Base-by-base conservation (phyloP, 257 asterid species). In the Orobanche coerulescens region DNA sequence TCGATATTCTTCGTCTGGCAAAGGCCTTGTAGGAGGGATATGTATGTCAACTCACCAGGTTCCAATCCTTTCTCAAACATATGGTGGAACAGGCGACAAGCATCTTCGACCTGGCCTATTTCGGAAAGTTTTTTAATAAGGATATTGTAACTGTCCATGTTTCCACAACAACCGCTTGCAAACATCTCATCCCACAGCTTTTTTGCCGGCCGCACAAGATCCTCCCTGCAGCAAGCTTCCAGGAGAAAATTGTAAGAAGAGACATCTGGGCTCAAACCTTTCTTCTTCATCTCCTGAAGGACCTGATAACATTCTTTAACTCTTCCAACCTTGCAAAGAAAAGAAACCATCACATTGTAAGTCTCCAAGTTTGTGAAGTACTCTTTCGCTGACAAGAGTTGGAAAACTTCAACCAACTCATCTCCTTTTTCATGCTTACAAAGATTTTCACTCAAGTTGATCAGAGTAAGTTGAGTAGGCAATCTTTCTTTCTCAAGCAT, bases 151-250 rank as follows among this genome's bases (percentile, higher is more conserved):
- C 85, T 84, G 71, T 68, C 77, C 70, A 73, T 56, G 71, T 88
- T 79, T 28, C 92, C 95, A 68, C 71, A 62, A 65, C 92, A 88
- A 26, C 93, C 90, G 78, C 81, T 78, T 36, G 87, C 71, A 75
- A 92, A 88, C 98, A 92, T 92, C 78, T 92, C 96, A 61, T 92
- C 96, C 95, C 96, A 88, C 33, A 92, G 67, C 62, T 94, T 81
- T 70, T 78, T 88, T 22, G 98, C 98, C 4, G 96, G 96, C 37
- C 92, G 89, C 9, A 88, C 43, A 20, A 88, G 79, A 72, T 88
- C 95, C 24, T 83, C 94, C 72, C 76, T 69, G 71, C 96, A 85
- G 81, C 94, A 86, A 58, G 93, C 94, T 73, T 91, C 88, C 1
- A 92, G 88, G 63, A 92, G 79, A 66, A 57, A 75, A 74, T 92